A percentile compares a stretch with the other conserved stretches of the same genome.
phyloP scores from a whole-genome alignment of 169 alveolate genomes.

The Eimeria maxima region DNA sequence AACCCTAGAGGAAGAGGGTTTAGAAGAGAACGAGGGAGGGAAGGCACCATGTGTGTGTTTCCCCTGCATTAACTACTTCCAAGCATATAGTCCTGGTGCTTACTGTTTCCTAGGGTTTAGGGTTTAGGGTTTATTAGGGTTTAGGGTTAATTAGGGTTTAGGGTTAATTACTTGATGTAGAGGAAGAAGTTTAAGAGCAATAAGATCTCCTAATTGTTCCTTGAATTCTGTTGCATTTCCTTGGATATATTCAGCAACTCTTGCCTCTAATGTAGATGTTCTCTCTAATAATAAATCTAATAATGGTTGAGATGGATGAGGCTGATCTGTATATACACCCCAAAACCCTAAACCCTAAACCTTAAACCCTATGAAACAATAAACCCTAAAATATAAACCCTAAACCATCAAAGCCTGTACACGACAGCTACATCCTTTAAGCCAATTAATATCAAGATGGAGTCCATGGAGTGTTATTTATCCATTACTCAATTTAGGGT shows the following conservation, averaged over 20 bases:
- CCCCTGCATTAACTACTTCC: no score
- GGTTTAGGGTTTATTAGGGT: no score
- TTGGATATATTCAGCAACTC: background rate
- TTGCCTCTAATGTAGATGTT: background rate
- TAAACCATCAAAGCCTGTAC: no score
- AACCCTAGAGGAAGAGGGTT: background rate
- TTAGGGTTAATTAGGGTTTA: conserved; percentile 9
- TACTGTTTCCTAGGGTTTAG: no score
- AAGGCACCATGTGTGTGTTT: no score
- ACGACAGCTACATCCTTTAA: no score
- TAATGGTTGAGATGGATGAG: conserved; percentile 9
- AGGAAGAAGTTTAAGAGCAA: background rate
- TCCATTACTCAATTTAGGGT: background rate
- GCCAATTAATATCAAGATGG: conserved; percentile 3
- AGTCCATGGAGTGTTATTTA: background rate
- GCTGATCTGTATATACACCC: background rate
- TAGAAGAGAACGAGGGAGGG: no score
- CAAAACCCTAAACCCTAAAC: background rate
- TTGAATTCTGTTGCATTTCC: background rate
- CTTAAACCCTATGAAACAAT: no score
- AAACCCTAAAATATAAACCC: no score
- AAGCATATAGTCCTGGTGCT: no score
- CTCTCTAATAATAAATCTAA: background rate
- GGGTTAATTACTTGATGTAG: background rate
- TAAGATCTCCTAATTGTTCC: background rate